phyloP scores from a whole-genome alignment of 805 yeast genomes.

The Myxozyma geophila region DNA sequence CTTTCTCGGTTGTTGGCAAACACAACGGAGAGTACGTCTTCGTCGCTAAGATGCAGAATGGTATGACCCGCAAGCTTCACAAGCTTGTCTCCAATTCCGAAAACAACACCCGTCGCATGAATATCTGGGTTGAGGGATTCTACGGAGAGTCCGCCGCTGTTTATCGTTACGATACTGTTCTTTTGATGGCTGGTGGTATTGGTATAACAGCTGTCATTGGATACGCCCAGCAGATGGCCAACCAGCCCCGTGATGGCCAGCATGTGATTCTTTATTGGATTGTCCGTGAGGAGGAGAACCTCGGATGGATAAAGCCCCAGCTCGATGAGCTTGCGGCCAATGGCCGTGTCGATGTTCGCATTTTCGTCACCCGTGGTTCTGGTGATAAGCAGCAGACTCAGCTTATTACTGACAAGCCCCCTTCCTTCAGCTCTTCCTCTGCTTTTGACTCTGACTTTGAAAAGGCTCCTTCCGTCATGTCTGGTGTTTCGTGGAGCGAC shows the following conservation, averaged over 20 bases:
- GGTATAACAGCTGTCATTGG: constrained; percentile 20
- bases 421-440: not conserved
- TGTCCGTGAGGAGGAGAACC: not conserved
- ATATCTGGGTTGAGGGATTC: constrained; percentile 60
- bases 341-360: constrained; percentile 11
- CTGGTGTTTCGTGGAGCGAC: not conserved
- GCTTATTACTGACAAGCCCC: not conserved
- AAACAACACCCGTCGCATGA: not conserved
- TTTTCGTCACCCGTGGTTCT: constrained; percentile 9
- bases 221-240: constrained; percentile 3
- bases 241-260: constrained; percentile 5
- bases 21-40: constrained; percentile 24
- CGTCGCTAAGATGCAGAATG: constrained; percentile 20
- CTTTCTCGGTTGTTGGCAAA: constrained; percentile 23
- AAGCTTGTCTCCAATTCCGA: constrained; percentile 2
- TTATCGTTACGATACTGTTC: constrained; percentile 51
- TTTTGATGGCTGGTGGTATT: constrained; percentile 65
- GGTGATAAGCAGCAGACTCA: not conserved
- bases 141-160: constrained; percentile 59
- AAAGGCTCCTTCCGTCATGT: not conserved
- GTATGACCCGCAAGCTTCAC: constrained; percentile 21
- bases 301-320: constrained; percentile 16
- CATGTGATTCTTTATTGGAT: constrained; percentile 15
- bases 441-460: not conserved
- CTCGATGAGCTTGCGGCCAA: constrained; percentile 14